These are phyloP conservation scores for Saussurea involucrata DNA, from an alignment of 129 eudicot genomes.

Conservation along the genomic window DNA sequence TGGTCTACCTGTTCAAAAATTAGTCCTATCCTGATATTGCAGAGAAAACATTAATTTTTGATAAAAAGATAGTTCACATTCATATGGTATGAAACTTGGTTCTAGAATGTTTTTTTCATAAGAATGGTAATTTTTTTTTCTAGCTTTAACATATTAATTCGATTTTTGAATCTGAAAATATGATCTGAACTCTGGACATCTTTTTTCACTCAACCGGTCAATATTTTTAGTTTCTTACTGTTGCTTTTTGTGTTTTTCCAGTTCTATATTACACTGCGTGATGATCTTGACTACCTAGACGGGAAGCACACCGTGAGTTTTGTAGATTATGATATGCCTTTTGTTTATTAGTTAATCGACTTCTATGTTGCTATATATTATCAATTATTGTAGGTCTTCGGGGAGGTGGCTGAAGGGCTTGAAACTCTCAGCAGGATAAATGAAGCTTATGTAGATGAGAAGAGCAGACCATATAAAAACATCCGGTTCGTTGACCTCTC, in stretches of 20 bases:
- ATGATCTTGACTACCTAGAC: constrained; percentile 93
- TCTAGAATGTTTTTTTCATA: not conserved
- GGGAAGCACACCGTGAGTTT: constrained; percentile 93
- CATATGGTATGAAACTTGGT: not conserved
- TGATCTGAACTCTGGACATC: not conserved
- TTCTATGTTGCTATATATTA: constrained; percentile 2
- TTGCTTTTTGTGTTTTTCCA: constrained; percentile 29
- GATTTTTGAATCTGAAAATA: not conserved
- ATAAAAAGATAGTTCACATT: not conserved
- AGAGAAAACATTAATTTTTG: not conserved
- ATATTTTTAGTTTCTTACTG: not conserved
- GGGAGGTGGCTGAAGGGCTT: constrained; percentile 93
- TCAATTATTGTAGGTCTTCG: constrained; percentile 58
- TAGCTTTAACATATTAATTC: not conserved
- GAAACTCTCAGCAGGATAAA: constrained; percentile 81
- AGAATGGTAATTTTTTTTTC: not conserved
- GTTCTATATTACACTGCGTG: constrained; percentile 91
- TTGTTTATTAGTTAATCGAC: not conserved
- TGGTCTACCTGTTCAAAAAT: not conserved
- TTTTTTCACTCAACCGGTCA: not conserved
- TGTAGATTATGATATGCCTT: constrained; percentile 19
- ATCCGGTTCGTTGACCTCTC: constrained; percentile 47
- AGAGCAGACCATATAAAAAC: constrained; percentile 81
- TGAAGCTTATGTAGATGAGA: constrained; percentile 87
- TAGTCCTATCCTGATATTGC: not conserved